These are phyloP conservation scores for Gymnopus androsaceus DNA, from an alignment of 1,284 basidiomycete genomes.

Conservation along the genomic window DNA sequence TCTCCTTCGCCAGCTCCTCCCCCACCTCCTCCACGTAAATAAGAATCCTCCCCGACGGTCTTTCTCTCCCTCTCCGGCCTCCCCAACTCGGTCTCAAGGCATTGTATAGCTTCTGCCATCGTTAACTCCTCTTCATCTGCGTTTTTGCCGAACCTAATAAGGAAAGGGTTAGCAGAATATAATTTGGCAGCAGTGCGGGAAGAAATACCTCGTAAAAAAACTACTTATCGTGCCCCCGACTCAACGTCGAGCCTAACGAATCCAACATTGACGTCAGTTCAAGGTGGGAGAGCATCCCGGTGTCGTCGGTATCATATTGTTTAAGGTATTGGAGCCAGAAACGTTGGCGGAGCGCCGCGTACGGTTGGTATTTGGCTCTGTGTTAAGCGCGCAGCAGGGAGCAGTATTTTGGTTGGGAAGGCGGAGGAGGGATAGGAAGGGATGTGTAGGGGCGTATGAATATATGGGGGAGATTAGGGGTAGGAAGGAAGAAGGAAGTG, in stretches of 20 bases:
- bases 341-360: conserved; percentile 84
- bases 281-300: conserved; percentile 74
- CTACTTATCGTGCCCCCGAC: too few relatives aligned
- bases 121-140: conserved; percentile 75
- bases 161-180: too few relatives aligned
- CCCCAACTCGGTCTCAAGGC: conserved; percentile 79
- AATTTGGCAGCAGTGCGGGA: conserved; percentile 74
- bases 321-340: conserved; percentile 92
- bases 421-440: not conserved
- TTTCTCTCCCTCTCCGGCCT: conserved; percentile 74
- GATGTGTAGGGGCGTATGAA: too few relatives aligned
- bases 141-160: conserved; percentile 68
- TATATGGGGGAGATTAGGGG: too few relatives aligned
- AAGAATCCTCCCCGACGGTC: conserved; percentile 48
- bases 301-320: conserved; percentile 92
- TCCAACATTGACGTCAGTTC: conserved; percentile 97
- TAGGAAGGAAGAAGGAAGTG: too few relatives aligned
- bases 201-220: too few relatives aligned
- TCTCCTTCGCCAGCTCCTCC: conserved; percentile 37
- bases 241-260: conserved; percentile 93
- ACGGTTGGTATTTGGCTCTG: conserved; percentile 93
- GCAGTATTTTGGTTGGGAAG: too few relatives aligned
- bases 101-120: conserved; percentile 76
- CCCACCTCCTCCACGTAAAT: too few relatives aligned
- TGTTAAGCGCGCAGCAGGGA: too few relatives aligned